Evolutionary conservation across 768 basidiomycete species (phyloP).

Genomic region (Suillus brevipes): DNA sequence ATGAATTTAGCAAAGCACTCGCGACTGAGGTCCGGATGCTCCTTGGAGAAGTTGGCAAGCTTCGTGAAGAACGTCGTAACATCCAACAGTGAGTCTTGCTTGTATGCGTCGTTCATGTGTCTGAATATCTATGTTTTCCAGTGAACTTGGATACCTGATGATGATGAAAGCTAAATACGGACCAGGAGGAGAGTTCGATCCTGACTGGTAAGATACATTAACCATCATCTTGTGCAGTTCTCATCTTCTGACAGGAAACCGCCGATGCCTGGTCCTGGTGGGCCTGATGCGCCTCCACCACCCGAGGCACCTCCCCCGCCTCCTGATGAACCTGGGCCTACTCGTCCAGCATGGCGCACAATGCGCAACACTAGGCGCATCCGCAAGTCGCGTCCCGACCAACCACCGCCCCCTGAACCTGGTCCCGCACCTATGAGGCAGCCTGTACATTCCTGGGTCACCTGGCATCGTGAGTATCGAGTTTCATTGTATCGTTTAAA

Average conservation of each 20-base stretch:
- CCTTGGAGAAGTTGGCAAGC: slow-evolving; percentile 78
- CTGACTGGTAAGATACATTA: slow-evolving; percentile 60
- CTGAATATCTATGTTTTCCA: slow-evolving; percentile 25
- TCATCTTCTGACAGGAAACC: slow-evolving; percentile 41
- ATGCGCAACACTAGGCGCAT: slow-evolving; percentile 41
- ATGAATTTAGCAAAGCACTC: slow-evolving; percentile 84
- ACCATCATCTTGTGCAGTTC: slow-evolving; percentile 8
- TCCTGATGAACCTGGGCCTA: slow-evolving; percentile 44
- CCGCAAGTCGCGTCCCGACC: slow-evolving; percentile 43
- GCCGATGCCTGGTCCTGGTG: slow-evolving; percentile 38
- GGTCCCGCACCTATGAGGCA: slow-evolving; percentile 39
- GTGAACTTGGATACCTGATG: slow-evolving; percentile 75
- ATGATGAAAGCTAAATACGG: slow-evolving; percentile 74
- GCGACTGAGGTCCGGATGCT: slow-evolving; percentile 83
- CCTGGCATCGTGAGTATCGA: slow-evolving; percentile 62
- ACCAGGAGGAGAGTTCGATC: slow-evolving; percentile 83
- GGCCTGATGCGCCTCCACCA: slow-evolving; percentile 45
- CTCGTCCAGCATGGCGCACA: slow-evolving; percentile 64
- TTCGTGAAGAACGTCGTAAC: slow-evolving; percentile 75
- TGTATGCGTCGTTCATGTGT: background rate
- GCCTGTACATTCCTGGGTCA: slow-evolving; percentile 55
- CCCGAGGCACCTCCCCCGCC: slow-evolving; percentile 42
- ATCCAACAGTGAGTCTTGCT: slow-evolving; percentile 67
- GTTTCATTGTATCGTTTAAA: slow-evolving; percentile 7
- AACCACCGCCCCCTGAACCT: slow-evolving; percentile 36